phyloP scores from a whole-genome alignment of 495 filamentous ascomycete genomes.

The Podospora pseudocomata region DNA sequence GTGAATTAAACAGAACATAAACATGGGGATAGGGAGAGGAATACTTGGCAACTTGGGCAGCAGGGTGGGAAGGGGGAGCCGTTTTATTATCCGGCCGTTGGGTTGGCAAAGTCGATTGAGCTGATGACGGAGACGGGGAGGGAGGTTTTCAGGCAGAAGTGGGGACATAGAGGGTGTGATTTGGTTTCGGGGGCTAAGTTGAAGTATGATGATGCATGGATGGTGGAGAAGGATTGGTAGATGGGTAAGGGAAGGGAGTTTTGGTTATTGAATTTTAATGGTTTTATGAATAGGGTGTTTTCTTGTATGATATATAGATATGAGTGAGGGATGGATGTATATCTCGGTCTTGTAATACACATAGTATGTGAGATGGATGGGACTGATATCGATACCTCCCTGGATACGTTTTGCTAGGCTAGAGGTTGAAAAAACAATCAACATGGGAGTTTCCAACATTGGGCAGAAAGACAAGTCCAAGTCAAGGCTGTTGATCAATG shows the following conservation, averaged over 20 bases:
- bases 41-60: conserved; percentile 58
- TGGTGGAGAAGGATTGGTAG: conserved; percentile 42
- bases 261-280: not conserved
- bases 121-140: conserved; percentile 53
- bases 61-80: conserved; percentile 58
- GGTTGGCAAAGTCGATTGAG: conserved; percentile 50
- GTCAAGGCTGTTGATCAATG: too few relatives aligned
- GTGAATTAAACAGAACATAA: conserved; percentile 13
- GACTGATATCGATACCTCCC: too few relatives aligned
- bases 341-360: not conserved
- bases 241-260: not conserved
- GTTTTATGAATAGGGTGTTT: not conserved
- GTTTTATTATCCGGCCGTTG: conserved; percentile 53
- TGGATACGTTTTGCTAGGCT: too few relatives aligned
- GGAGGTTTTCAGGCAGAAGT: conserved; percentile 52
- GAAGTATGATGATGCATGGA: conserved; percentile 50
- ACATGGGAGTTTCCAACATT: too few relatives aligned
- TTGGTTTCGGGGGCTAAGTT: conserved; percentile 38
- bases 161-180: conserved; percentile 55
- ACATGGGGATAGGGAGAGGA: conserved; percentile 41
- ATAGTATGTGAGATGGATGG: too few relatives aligned
- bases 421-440: too few relatives aligned
- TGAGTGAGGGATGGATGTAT: not conserved
- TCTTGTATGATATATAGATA: not conserved
- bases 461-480: too few relatives aligned